Conservation (phyloP, 164 flowering plant species). For the Magnolia kwangsiensis region DNA sequence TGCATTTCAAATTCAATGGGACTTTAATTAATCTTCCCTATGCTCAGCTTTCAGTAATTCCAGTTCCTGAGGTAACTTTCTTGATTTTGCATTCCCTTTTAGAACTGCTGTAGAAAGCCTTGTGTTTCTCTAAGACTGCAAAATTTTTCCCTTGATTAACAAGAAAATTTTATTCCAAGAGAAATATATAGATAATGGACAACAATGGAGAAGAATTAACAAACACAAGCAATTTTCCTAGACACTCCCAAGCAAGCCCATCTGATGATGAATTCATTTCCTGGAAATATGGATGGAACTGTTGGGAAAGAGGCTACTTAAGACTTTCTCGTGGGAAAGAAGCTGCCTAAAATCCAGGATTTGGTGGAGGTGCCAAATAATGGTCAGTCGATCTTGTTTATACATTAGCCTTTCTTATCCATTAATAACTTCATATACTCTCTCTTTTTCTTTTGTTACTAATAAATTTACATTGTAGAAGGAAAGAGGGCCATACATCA, state of each 20-base stretch:
- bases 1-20: conserved; percentile 59
- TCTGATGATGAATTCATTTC: no score
- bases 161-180: neutral
- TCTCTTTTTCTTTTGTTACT: no score
- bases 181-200: neutral
- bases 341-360: no score
- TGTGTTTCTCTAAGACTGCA: neutral
- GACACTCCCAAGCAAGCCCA: neutral
- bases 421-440: no score
- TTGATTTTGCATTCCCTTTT: neutral
- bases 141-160: neutral
- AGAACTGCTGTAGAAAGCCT: neutral
- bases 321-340: no score
- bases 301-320: no score
- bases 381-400: no score
- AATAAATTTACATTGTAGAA: no score
- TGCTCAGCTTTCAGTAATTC: conserved; percentile 39
- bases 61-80: conserved; percentile 43
- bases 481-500: no score
- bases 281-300: no score
- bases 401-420: no score
- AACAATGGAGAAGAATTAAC: neutral
- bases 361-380: no score
- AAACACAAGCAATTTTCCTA: neutral
- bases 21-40: conserved; percentile 51